Conservation (phyloP, 179 eudicot genomes). For the Silene vulgaris region DNA sequence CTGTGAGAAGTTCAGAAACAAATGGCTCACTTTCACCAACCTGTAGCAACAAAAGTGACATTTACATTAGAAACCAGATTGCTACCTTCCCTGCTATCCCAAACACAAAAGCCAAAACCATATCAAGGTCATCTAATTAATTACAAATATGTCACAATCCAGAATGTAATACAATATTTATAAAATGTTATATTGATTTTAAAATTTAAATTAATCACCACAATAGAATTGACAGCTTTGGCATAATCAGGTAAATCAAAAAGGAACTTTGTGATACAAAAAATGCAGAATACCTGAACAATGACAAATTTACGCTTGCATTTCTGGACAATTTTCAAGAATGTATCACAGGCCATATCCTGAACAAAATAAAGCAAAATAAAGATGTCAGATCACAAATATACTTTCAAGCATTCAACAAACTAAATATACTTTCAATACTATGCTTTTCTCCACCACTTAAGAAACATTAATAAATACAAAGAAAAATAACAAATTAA, state of each 20-base stretch:
- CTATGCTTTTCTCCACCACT: not conserved
- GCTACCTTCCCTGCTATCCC: not conserved
- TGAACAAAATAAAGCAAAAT: conserved; percentile 28
- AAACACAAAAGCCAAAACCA: not conserved
- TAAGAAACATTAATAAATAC: not conserved
- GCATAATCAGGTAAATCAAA: not conserved
- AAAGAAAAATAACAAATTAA: not conserved
- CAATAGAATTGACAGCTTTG: not conserved
- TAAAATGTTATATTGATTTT: not conserved
- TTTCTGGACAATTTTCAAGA: conserved; percentile 94
- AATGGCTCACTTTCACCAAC: conserved; percentile 97
- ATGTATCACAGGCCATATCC: conserved; percentile 99
- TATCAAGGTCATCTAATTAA: not conserved
- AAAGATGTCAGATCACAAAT: conserved; percentile 1
- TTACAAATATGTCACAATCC: not conserved
- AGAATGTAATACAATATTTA: no score
- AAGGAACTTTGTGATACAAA: not conserved
- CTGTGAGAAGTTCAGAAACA: conserved; percentile 91
- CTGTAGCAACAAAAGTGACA: conserved; percentile 32
- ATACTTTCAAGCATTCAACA: not conserved
- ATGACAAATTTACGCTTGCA: conserved; percentile 97
- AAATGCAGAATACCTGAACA: conserved; percentile 51
- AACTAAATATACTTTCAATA: not conserved
- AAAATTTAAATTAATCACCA: not conserved
- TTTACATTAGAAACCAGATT: not conserved